phyloP scores from a whole-genome alignment of 345 rosid species.

The Eucalyptus victrix region DNA sequence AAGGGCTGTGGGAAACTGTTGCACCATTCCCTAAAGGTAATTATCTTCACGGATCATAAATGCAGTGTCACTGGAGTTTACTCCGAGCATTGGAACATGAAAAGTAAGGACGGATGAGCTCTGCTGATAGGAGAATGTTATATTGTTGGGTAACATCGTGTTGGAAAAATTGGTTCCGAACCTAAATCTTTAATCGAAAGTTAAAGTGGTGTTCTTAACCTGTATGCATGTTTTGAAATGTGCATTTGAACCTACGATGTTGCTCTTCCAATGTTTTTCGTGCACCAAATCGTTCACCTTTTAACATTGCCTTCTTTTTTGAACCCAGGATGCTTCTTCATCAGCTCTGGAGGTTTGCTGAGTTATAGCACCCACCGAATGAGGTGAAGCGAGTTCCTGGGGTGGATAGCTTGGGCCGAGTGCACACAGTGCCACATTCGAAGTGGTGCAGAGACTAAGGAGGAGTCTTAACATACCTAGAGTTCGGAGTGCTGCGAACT shows the following conservation, averaged over 20 bases:
- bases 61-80: neutral
- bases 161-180: neutral
- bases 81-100: neutral
- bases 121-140: neutral
- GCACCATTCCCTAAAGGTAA: constrained; percentile 96
- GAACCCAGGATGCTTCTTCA: constrained; percentile 67
- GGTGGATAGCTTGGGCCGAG: constrained; percentile 83
- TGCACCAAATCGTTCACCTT: neutral
- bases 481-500: constrained; percentile 1
- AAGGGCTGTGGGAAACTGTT: constrained; percentile 79
- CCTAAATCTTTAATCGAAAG: too few relatives aligned
- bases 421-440: constrained; percentile 49
- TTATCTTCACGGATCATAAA: neutral
- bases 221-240: neutral
- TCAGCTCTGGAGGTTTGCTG: constrained; percentile 80
- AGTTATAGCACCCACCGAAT: constrained; percentile 68
- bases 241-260: too few relatives aligned
- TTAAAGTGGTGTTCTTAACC: neutral
- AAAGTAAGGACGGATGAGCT: too few relatives aligned
- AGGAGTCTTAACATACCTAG: constrained; percentile 50
- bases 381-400: constrained; percentile 80
- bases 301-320: neutral
- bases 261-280: too few relatives aligned
- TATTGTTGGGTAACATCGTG: neutral
- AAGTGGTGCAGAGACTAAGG: constrained; percentile 67